phyloP scores from a whole-genome alignment of 2,329 filamentous ascomycete genomes.

The Colletotrichum cuscutae region DNA sequence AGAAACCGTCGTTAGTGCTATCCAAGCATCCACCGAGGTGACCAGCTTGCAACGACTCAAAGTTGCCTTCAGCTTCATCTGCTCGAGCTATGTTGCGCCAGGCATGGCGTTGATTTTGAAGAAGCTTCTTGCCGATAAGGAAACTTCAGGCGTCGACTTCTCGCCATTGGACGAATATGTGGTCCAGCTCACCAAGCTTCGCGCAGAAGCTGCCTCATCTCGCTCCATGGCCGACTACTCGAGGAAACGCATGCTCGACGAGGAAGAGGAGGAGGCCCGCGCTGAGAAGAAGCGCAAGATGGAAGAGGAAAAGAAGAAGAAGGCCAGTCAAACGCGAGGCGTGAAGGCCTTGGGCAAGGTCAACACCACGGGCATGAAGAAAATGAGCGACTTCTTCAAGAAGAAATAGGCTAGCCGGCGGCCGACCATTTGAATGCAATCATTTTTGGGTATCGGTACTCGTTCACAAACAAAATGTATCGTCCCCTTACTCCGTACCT shows the following conservation, averaged over 20 bases:
- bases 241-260: slow-evolving; percentile 73
- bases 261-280: slow-evolving; percentile 72
- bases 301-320: slow-evolving; percentile 90
- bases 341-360: slow-evolving; percentile 89
- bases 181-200: slow-evolving; percentile 71
- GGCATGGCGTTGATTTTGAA: slow-evolving; percentile 55
- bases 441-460: slow-evolving; percentile 33
- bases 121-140: slow-evolving; percentile 49
- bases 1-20: slow-evolving; percentile 51
- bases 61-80: slow-evolving; percentile 73
- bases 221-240: slow-evolving; percentile 77
- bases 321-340: slow-evolving; percentile 77
- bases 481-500: slow-evolving; percentile 24
- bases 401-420: slow-evolving; percentile 60
- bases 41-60: slow-evolving; percentile 70
- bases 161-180: slow-evolving; percentile 77
- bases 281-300: slow-evolving; percentile 86
- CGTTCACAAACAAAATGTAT: slow-evolving; percentile 22
- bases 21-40: slow-evolving; percentile 60
- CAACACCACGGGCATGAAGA: slow-evolving; percentile 93
- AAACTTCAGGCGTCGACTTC: slow-evolving; percentile 67
- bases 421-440: slow-evolving; percentile 19
- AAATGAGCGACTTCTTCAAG: slow-evolving; percentile 93
- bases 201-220: slow-evolving; percentile 76
- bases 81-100: slow-evolving; percentile 67